Evolutionary conservation across 164 flowering plant genomes (phyloP), one percentile per base, ranked within the genome.

Genomic region (Liriodendron chinense): DNA sequence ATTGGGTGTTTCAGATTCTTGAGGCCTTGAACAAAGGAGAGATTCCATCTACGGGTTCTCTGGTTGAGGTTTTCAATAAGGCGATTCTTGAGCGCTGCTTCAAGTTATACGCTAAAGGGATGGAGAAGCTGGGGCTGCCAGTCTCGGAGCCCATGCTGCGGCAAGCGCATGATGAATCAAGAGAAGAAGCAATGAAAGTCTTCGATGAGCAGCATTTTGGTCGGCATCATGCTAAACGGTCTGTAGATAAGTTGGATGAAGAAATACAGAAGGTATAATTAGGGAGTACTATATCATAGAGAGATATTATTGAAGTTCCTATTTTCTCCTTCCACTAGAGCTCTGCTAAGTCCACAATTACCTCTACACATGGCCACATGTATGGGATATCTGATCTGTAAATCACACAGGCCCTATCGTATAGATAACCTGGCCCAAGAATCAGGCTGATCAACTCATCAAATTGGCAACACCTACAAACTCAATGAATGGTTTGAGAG

Each of bases 1-100:
- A 6, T 49, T 70, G 61, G 28, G 34, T 77, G 72, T 76, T 71
- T 63, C 89, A 96, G 99, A 96, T 96, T 77, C 91, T 96, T 68
- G 99, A 94, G 71, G 99, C 99, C 59, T 86, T 96, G 76, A 96
- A 96, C 79, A 94, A 96, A 85, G 99, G 99, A 78, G 98, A 96
- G 85, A 96, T 96, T 79, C 99, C 99, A 72, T 91, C 99, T 34
- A 94, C 99, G 68, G 99, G 98, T 18, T 94, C 98, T 56, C 94
- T 96, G 65, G 98, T 96, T 24, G 99, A 96, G 85, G 87, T 94
- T 80, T 96, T 96, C 82, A 96, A 96, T 62, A 96, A 93, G 84
- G 92, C 86, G 69, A 92, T 96, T 75, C 88, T 94, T 59, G 98
- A 96, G 76, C 88, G 91, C 71, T 96, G 99, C 80, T 78, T 90